These are phyloP conservation scores for Amesomyces nigricolor DNA, from an alignment of 2,329 filamentous ascomycete species.

Conservation along the genomic window DNA sequence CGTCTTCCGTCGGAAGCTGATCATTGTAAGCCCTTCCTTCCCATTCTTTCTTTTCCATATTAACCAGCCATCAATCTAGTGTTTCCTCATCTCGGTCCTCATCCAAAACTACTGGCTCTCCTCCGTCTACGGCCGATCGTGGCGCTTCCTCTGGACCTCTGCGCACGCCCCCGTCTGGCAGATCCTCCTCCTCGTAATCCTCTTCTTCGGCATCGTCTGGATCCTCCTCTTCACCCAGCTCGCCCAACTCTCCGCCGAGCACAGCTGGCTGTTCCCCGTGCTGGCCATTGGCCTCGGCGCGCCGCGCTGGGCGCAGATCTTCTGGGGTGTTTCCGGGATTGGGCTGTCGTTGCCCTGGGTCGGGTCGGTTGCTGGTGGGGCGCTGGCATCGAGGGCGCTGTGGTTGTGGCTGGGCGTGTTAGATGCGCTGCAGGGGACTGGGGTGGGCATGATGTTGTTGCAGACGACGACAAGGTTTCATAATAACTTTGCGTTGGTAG, in stretches of 20 bases:
- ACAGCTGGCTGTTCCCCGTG: slow-evolving; percentile 60
- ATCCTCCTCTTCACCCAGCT: slow-evolving; percentile 44
- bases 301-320: slow-evolving; percentile 61
- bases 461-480: slow-evolving; percentile 60
- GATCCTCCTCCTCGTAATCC: slow-evolving; percentile 48
- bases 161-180: slow-evolving; percentile 49
- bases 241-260: slow-evolving; percentile 48
- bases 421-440: slow-evolving; percentile 58
- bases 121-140: slow-evolving; percentile 60
- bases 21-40: slow-evolving; percentile 28
- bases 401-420: slow-evolving; percentile 64
- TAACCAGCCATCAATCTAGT: no score
- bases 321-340: slow-evolving; percentile 56
- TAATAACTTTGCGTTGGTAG: slow-evolving; percentile 55
- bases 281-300: slow-evolving; percentile 61
- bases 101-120: slow-evolving; percentile 62
- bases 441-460: slow-evolving; percentile 61
- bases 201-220: slow-evolving; percentile 53
- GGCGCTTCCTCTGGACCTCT: slow-evolving; percentile 57
- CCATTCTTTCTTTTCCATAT: no score
- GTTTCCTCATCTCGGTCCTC: slow-evolving; percentile 58
- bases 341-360: slow-evolving; percentile 59
- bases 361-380: slow-evolving; percentile 46
- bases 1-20: slow-evolving; percentile 55
- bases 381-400: slow-evolving; percentile 49